Evolutionary conservation across 108 stramenopile genomes (phyloP).

Genomic region (Skeletonema marinoi): DNA sequence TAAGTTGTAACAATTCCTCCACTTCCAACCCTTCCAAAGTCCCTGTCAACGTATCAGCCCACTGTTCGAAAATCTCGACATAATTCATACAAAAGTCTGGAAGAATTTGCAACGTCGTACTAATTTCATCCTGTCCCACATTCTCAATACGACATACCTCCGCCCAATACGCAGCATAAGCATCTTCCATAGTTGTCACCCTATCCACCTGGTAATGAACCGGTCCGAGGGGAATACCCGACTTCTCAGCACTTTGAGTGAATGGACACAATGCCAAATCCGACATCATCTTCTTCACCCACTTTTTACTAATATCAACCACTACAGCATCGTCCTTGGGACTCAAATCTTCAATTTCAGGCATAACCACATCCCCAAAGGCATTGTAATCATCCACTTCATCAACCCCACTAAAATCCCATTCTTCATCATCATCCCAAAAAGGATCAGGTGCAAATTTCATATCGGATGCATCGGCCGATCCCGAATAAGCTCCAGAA

Average conservation of each 20-base stretch:
- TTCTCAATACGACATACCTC: slow-evolving; percentile 84
- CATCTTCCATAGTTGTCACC: slow-evolving; percentile 76
- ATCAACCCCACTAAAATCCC: slow-evolving; percentile 68
- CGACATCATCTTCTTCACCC: slow-evolving; percentile 86
- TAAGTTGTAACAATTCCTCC: slow-evolving; percentile 88
- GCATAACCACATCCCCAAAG: slow-evolving; percentile 25
- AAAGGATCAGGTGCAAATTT: slow-evolving; percentile 85
- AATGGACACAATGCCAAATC: slow-evolving; percentile 97
- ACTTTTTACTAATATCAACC: slow-evolving; percentile 58
- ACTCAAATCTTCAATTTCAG: slow-evolving; percentile 63
- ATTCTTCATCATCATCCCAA: slow-evolving; percentile 87
- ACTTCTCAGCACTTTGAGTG: slow-evolving; percentile 71
- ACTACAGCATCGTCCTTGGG: slow-evolving; percentile 75
- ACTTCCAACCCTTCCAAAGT: slow-evolving; percentile 79
- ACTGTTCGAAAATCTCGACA: slow-evolving; percentile 91
- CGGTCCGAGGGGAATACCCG: slow-evolving; percentile 90
- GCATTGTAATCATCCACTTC: slow-evolving; percentile 60
- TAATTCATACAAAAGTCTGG: slow-evolving; percentile 89
- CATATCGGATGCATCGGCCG: slow-evolving; percentile 32
- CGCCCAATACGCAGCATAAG: slow-evolving; percentile 90
- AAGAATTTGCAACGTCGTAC: slow-evolving; percentile 86
- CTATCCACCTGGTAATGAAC: slow-evolving; percentile 88
- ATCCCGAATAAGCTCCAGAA: slow-evolving; percentile 20
- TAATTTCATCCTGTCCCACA: slow-evolving; percentile 65
- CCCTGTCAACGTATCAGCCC: slow-evolving; percentile 88